Percentiles rank a stretch among this genome's conserved stretches.
Evolutionary conservation across 176 grass and related monocot genomes (phyloP).

Genomic region (Hordeum marinum): DNA sequence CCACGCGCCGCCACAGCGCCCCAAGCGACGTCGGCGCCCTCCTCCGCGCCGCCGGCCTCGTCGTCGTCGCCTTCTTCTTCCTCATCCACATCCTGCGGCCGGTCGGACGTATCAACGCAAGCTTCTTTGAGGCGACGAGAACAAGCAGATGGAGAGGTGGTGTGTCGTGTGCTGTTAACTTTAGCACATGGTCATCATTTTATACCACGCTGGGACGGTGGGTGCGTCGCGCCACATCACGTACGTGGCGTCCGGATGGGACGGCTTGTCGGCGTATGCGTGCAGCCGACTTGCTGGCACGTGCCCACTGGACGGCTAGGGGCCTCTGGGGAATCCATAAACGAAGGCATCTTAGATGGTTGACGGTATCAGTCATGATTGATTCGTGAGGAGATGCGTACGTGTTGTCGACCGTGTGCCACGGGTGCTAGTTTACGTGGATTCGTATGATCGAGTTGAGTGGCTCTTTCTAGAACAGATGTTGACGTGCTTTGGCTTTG

Average conservation of each 20-base stretch:
- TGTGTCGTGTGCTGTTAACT: not conserved
- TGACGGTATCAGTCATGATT: not conserved
- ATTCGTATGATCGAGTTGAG: no score
- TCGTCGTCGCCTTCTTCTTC: constrained; percentile 3
- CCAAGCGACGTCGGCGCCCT: constrained; percentile 9
- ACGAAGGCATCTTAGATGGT: not conserved
- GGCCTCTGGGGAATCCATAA: not conserved
- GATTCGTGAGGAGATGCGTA: not conserved
- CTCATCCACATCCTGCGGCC: constrained; percentile 10
- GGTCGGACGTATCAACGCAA: not conserved
- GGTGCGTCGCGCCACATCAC: not conserved
- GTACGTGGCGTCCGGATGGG: not conserved
- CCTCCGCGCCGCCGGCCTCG: not conserved
- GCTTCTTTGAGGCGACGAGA: not conserved
- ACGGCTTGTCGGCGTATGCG: not conserved
- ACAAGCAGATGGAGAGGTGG: not conserved
- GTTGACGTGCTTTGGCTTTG: no score
- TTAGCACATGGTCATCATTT: not conserved
- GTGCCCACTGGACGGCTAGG: not conserved
- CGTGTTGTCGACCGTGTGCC: not conserved
- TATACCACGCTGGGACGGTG: not conserved
- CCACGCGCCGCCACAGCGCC: constrained; percentile 25
- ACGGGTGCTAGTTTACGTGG: not conserved
- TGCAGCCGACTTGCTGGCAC: not conserved
- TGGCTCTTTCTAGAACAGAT: no score